Evolutionary conservation across 257 asterid species (phyloP).

Genomic region (Misopates orontium): DNA sequence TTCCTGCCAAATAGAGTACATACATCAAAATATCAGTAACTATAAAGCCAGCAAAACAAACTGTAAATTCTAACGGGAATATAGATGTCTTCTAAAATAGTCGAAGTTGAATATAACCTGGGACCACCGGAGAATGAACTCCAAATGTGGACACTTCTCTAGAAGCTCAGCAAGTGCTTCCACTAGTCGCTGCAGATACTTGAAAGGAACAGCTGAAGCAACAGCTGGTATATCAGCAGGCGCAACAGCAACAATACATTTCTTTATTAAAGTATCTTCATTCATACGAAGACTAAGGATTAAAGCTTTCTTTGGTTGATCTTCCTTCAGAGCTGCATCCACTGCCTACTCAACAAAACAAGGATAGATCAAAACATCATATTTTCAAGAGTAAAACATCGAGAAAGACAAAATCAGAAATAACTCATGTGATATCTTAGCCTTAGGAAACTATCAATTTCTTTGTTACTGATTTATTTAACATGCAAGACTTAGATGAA

Average conservation of each 20-base stretch:
- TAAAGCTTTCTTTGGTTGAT: constrained; percentile 70
- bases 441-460: background rate
- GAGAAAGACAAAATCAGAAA: too few species aligned
- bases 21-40: constrained; percentile 1
- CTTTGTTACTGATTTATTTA: background rate
- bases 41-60: constrained; percentile 1
- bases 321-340: constrained; percentile 70
- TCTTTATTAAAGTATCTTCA: constrained; percentile 81
- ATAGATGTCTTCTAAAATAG: background rate
- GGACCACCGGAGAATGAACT: constrained; percentile 88
- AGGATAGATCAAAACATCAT: constrained; percentile 4
- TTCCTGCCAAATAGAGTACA: constrained; percentile 51
- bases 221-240: constrained; percentile 82
- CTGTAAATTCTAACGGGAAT: background rate
- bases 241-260: constrained; percentile 64
- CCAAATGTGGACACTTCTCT: constrained; percentile 85
- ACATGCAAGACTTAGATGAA: background rate
- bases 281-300: constrained; percentile 90
- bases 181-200: constrained; percentile 78
- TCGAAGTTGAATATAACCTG: constrained; percentile 52
- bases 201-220: constrained; percentile 75
- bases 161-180: constrained; percentile 86
- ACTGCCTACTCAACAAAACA: constrained; percentile 60
- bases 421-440: too few species aligned
- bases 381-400: too few species aligned